Evolutionary conservation across 2,329 filamentous ascomycete genomes (phyloP), one percentile per base, ranked within the genome.

Genomic region (Cyanodermella asteris): DNA sequence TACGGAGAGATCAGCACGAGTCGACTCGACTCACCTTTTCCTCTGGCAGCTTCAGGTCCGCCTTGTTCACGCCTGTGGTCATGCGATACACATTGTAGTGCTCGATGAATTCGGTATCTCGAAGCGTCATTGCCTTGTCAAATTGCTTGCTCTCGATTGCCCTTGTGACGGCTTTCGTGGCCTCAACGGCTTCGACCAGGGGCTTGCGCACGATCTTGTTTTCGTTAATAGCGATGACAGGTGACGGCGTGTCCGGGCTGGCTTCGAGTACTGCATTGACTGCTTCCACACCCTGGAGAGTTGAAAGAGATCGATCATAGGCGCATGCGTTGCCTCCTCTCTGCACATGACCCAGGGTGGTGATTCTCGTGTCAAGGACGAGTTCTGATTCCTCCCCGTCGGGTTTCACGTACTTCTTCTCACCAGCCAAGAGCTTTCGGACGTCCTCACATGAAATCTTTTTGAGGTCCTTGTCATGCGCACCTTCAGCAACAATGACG

Each of bases 261-360:
- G 80, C 77, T 36, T 91, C 78, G 15, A 93, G 61, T 11, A 93
- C 78, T 13, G 84, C 82, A 40, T 76, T 80, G 41, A 94, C 82
- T 13, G 82, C 84, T 49, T 93, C 82, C 3, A 91, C 80, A 40
- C 82, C 87, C 45, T 97, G 87, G 18, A 94, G 56, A 0, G 87
- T 97, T 5, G 75, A 72, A 23, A 97, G 62, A 67, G 87, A 84
- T 36, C 87, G 70, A 51, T 97, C 87, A 47, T 91, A 94, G 14
- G 84, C 80, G 36, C 82, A 87, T 4, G 87, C 81, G 2, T 73
- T 68, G 22, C 87, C 87, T 50, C 87, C 87, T 51, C 87, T 68
- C 54, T 97, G 87, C n/a, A 93, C 87, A 46, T 97, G 87, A 16
- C 87, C 87, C 4, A 97, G 63, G 1, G 87, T 91, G 2, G 87